Conservation (phyloP, 768 basidiomycete species). For the Naematelia encephala region DNA sequence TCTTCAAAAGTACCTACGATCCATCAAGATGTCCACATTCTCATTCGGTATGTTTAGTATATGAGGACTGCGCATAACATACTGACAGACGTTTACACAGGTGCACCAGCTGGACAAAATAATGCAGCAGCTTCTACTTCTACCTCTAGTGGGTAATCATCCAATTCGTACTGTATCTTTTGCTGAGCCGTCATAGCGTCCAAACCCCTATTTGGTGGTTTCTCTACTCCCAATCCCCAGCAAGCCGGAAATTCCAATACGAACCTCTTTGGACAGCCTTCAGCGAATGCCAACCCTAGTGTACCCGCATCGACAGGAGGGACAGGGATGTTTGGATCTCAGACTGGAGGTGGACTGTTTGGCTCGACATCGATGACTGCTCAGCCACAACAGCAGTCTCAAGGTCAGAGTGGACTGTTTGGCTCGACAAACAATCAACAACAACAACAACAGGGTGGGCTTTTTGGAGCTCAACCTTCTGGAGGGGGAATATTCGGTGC, state of each 20-base stretch:
- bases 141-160: background rate
- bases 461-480: background rate
- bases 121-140: background rate
- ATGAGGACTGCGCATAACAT: too few relatives aligned
- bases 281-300: background rate
- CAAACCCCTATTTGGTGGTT: background rate
- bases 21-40: background rate
- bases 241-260: conserved; percentile 2
- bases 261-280: background rate
- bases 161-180: background rate
- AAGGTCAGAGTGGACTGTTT: background rate
- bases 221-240: conserved; percentile 24
- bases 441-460: conserved; percentile 11
- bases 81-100: background rate
- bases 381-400: background rate
- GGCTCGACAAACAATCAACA: conserved; percentile 8
- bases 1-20: too few relatives aligned
- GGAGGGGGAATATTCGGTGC: conserved; percentile 6
- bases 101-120: background rate
- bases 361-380: background rate
- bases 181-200: background rate
- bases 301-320: conserved; percentile 2
- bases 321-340: background rate
- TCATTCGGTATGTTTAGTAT: background rate
- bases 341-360: background rate